Base-by-base conservation (phyloP, 768 basidiomycete genomes). In the Suillus cothurnatus region DNA sequence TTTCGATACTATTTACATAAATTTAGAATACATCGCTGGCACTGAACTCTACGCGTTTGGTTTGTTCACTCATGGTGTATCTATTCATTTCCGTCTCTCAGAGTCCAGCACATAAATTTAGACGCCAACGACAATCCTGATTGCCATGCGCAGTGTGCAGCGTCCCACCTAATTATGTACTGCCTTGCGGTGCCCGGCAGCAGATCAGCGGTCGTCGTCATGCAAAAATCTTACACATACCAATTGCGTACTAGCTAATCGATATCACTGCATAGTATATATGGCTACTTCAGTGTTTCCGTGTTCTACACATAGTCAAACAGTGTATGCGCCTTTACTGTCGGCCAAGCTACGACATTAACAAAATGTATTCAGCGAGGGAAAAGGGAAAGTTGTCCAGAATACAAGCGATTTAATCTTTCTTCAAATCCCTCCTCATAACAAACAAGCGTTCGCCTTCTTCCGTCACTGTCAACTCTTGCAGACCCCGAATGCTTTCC, bases 371-470 rank as follows among this genome's bases (percentile, higher is more conserved):
- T n/a, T 55, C 31, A 43, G 19, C 49, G 19, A 52, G 31, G 6
- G 6, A 43, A 8, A 28, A 34, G 39, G 6, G 8, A 45, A 11
- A 28, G 39, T 52, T 36, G 47, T 57, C 36, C 52, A 36, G 45
- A 57, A 56, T 62, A 64, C 66, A 63, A 47, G 53, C 11, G n/a
- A 41, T 63, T 73, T 73, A 95, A 77, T 95, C 93, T 77, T 91
- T 92, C 86, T 95, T 95, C 76, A 95, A 77, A 47, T 93, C 91
- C 75, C 89, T 82, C 72, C 86, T 82, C 67, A 94, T 81, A 26
- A 94, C 82, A 73, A 93, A 95, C 63, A 92, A 77, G 65, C 91
- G 85, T 78, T 93, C 91, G 63, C 88, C 88, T 38, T 89, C 90
- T 12, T 79, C 78, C 21, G 80, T 84, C 55, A 80, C 75, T 4